Conservation (phyloP, 768 basidiomycete species). For the Tylopilus rubrobrunneus region DNA sequence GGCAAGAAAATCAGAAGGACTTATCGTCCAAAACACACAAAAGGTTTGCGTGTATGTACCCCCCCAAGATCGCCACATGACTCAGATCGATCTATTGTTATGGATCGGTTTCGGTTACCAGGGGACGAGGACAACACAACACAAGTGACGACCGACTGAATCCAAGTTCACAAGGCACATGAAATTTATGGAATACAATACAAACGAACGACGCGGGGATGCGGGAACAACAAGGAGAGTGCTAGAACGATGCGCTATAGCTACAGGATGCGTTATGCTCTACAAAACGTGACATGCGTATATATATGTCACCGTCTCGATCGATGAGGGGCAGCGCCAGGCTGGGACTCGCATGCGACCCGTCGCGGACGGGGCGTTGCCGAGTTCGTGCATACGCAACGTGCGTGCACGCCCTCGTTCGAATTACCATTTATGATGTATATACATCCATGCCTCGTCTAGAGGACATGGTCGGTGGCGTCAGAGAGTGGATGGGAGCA, state of each 20-base stretch:
- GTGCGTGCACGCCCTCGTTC: neutral
- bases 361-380: neutral
- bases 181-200: too few relatives aligned
- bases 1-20: too few relatives aligned
- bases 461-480: neutral
- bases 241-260: neutral
- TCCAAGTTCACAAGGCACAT: too few relatives aligned
- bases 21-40: too few relatives aligned
- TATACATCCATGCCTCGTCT: conserved; percentile 2
- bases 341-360: neutral
- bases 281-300: neutral
- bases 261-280: conserved; percentile 3
- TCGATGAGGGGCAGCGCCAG: conserved; percentile 1
- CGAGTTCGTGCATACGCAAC: conserved; percentile 1
- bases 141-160: too few relatives aligned
- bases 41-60: too few relatives aligned
- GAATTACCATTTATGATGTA: neutral
- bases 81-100: too few relatives aligned
- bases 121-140: too few relatives aligned
- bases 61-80: too few relatives aligned
- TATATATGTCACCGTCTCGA: too few relatives aligned
- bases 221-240: neutral
- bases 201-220: too few relatives aligned
- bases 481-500: neutral
- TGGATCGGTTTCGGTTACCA: too few relatives aligned